These are phyloP conservation scores for Garcia nutans DNA, from an alignment of 345 rosid genomes.

Conservation along the genomic window DNA sequence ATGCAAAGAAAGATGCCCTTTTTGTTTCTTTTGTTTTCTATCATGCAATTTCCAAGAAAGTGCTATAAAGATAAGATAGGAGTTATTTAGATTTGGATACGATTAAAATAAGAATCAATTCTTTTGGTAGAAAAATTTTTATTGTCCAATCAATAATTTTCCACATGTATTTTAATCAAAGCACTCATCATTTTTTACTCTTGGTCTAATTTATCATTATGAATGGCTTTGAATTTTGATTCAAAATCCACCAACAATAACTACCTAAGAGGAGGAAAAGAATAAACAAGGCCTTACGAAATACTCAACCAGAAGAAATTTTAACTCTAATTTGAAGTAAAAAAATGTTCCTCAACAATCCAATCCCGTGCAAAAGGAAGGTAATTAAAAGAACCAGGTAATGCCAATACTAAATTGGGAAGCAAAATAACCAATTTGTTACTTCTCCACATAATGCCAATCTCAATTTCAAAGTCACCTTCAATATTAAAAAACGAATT, in stretches of 20 bases:
- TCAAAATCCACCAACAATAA: not conserved
- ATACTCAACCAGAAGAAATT: not conserved
- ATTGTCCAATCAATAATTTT: too few relatives aligned
- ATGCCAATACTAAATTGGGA: constrained; percentile 10
- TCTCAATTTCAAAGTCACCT: not conserved
- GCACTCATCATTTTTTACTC: too few relatives aligned
- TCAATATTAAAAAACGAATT: not conserved
- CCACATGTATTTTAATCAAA: not conserved
- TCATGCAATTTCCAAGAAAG: not conserved
- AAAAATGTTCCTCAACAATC: not conserved
- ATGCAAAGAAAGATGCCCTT: too few relatives aligned
- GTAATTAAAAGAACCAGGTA: constrained; percentile 1
- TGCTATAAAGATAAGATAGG: not conserved
- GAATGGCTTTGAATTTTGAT: not conserved
- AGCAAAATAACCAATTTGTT: constrained; percentile 4
- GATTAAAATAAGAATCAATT: too few relatives aligned
- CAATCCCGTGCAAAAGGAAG: not conserved
- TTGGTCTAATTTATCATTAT: too few relatives aligned
- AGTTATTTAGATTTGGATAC: not conserved
- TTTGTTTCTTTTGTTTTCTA: not conserved
- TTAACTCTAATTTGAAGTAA: not conserved
- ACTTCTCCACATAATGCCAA: not conserved
- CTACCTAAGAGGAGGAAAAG: constrained; percentile 6
- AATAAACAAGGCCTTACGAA: not conserved
- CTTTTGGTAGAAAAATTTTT: too few relatives aligned